Conservation (phyloP, 768 basidiomycete genomes). For the Vararia minispora region DNA sequence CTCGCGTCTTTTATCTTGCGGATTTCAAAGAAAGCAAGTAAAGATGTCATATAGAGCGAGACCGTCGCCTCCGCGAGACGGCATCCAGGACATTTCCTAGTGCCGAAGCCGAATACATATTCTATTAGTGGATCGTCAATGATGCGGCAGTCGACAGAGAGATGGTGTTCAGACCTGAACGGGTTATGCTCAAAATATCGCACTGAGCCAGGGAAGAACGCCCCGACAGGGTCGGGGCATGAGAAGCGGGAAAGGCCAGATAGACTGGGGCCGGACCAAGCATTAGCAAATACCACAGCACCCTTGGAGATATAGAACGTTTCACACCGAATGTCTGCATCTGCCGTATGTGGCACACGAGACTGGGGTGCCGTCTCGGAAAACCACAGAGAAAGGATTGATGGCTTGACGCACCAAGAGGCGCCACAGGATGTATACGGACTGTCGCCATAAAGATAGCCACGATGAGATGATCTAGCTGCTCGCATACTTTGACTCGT, state of each 20-base stretch:
- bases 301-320: slow-evolving; percentile 24
- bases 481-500: no score
- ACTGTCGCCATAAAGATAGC: no score
- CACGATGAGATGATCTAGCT: no score
- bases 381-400: no score
- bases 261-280: slow-evolving; percentile 18
- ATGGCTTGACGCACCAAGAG: no score
- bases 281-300: slow-evolving; percentile 22
- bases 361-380: no score
- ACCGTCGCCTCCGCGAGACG: slow-evolving; percentile 13
- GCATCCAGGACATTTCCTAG: slow-evolving; percentile 13
- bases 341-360: slow-evolving; percentile 11
- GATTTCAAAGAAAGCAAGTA: slow-evolving; percentile 3
- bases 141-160: slow-evolving; percentile 17
- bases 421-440: no score
- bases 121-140: slow-evolving; percentile 17
- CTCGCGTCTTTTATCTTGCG: no score
- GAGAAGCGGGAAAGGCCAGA: no score
- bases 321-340: slow-evolving; percentile 14
- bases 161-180: slow-evolving; percentile 15
- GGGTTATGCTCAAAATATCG: slow-evolving; percentile 14
- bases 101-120: slow-evolving; percentile 15
- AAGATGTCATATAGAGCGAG: slow-evolving; percentile 5
- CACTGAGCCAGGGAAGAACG: slow-evolving; percentile 10
- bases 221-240: no score